A percentile compares a stretch with the other conserved stretches of the same genome.
Evolutionary conservation across 257 asterid genomes (phyloP).

Genomic region (Cordia subcordata): DNA sequence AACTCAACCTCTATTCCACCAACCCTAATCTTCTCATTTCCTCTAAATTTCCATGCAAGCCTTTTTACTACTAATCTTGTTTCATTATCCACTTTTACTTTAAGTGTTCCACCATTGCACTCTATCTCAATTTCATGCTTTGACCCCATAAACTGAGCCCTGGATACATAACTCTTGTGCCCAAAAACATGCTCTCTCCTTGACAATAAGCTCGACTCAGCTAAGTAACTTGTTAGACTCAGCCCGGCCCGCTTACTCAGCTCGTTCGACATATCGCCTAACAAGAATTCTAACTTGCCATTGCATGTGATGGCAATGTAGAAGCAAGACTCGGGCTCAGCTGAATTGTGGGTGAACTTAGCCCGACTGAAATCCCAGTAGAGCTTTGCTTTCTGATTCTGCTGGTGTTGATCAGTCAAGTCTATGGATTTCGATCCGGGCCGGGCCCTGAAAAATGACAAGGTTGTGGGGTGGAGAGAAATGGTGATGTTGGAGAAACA

Average conservation of each 20-base stretch:
- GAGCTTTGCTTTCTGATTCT: constrained; percentile 18
- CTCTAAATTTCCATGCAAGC: constrained; percentile 36
- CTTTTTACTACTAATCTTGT: constrained; percentile 24
- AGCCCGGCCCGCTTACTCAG: constrained; percentile 15
- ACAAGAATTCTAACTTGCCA: constrained; percentile 24
- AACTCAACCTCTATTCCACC: constrained; percentile 30
- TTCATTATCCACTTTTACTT: constrained; percentile 34
- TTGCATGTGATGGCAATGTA: constrained; percentile 25
- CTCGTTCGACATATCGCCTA: constrained; percentile 24
- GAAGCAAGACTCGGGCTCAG: constrained; percentile 31
- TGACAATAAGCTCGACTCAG: constrained; percentile 17
- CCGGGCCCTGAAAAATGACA: constrained; percentile 24
- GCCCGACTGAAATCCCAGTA: constrained; percentile 34
- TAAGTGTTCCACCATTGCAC: constrained; percentile 28
- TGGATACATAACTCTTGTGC: constrained; percentile 17
- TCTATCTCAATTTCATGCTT: constrained; percentile 32
- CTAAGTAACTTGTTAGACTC: constrained; percentile 8
- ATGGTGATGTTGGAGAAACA: constrained; percentile 23
- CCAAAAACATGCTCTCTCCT: constrained; percentile 38
- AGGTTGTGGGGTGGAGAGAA: constrained; percentile 23
- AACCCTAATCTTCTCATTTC: constrained; percentile 30
- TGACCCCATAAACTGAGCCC: constrained; percentile 27
- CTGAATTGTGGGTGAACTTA: constrained; percentile 21
- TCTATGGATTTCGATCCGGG: constrained; percentile 27
- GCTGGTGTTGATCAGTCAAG: constrained; percentile 10